Conservation (phyloP, 1,284 basidiomycete genomes). For the Cutaneotrichosporon mucoides region DNA sequence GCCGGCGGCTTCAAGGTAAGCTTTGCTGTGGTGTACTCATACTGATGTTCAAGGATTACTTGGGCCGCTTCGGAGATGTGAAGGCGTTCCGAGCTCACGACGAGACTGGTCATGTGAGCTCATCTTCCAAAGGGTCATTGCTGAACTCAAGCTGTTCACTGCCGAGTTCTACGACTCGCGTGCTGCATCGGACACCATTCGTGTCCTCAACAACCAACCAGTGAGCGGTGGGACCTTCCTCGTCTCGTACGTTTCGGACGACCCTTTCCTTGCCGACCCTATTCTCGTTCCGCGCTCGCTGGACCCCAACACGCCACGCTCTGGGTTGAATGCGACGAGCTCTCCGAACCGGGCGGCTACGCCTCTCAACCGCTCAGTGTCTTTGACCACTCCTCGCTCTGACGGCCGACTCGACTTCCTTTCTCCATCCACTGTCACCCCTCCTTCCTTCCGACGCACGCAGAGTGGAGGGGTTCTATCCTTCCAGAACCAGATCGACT, state of each 20-base stretch:
- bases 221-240: slow-evolving; percentile 6
- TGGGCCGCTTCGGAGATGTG: slow-evolving; percentile 24
- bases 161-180: slow-evolving; percentile 43
- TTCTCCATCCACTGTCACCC: not conserved
- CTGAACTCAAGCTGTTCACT: slow-evolving; percentile 26
- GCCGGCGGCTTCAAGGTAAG: not conserved
- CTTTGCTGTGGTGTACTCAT: not conserved
- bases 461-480: not conserved
- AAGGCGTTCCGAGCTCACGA: slow-evolving; percentile 20
- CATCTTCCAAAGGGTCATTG: too few relatives aligned
- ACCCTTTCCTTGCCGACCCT: slow-evolving; percentile 12
- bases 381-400: not conserved
- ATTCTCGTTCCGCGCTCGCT: slow-evolving; percentile 1
- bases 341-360: not conserved
- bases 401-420: not conserved
- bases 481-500: not conserved
- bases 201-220: slow-evolving; percentile 13
- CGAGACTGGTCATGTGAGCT: slow-evolving; percentile 19
- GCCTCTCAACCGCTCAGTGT: not conserved
- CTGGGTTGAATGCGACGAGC: not conserved
- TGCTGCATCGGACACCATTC: slow-evolving; percentile 25
- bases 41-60: not conserved
- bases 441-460: not conserved
- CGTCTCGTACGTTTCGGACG: slow-evolving; percentile 3
- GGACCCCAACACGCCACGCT: not conserved